Evolutionary conservation across 805 yeast genomes (phyloP).

Genomic region (Kluyveromyces dobzhanskii): DNA sequence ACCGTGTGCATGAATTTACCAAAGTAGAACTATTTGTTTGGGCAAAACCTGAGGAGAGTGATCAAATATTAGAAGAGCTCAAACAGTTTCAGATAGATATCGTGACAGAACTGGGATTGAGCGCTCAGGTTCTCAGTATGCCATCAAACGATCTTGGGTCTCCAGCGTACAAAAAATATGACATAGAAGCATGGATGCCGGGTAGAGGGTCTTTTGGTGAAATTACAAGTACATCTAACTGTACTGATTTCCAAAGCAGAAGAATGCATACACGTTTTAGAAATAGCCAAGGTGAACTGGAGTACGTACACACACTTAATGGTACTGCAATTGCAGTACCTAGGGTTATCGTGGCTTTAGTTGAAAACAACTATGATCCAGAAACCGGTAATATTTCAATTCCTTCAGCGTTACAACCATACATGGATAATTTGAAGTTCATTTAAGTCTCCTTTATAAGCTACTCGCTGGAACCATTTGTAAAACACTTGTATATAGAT

Average conservation of each 20-base stretch:
- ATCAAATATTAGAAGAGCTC: constrained; percentile 47
- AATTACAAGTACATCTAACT: constrained; percentile 81
- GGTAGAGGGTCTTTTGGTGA: constrained; percentile 94
- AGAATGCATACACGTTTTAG: constrained; percentile 62
- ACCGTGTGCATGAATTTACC: constrained; percentile 93
- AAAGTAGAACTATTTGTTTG: constrained; percentile 88
- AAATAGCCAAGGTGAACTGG: constrained; percentile 24
- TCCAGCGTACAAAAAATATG: constrained; percentile 86
- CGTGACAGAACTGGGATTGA: constrained; percentile 58
- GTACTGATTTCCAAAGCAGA: constrained; percentile 85
- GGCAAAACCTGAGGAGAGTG: constrained; percentile 42
- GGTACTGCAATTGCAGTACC: constrained; percentile 98
- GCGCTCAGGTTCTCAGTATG: constrained; percentile 78
- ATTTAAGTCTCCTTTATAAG: constrained; percentile 7
- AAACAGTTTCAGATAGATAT: constrained; percentile 57
- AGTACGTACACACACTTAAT: constrained; percentile 73
- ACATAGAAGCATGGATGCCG: constrained; percentile 98
- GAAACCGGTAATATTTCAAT: constrained; percentile 43
- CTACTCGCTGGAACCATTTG: neutral
- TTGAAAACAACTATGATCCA: constrained; percentile 75
- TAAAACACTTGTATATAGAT: neutral
- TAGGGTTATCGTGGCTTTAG: constrained; percentile 77
- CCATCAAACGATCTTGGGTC: constrained; percentile 89
- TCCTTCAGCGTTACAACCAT: constrained; percentile 61
- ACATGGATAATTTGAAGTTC: constrained; percentile 55